Conservation (phyloP, 805 yeast species). For the Candida ficus region DNA sequence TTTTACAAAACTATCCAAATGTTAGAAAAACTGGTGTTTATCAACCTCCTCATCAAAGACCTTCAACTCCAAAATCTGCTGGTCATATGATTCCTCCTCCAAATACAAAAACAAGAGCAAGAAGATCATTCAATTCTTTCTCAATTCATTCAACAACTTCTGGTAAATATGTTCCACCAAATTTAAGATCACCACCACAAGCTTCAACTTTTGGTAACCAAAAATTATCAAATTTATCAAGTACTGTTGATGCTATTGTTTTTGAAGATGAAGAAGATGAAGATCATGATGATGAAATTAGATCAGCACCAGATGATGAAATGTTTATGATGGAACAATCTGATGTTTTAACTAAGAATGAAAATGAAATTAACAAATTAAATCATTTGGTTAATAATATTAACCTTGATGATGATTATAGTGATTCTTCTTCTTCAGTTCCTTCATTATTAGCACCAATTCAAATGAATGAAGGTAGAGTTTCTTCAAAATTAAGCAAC, state of each 20-base stretch:
- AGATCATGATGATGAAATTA: constrained; percentile 1
- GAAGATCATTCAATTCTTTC: constrained; percentile 23
- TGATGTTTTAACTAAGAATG: constrained; percentile 13
- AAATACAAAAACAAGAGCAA: constrained; percentile 9
- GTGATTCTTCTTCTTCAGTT: constrained; percentile 19
- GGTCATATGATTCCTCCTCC: constrained; percentile 12
- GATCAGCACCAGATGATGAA: constrained; percentile 26
- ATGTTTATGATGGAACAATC: constrained; percentile 35
- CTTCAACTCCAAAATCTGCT: constrained; percentile 20
- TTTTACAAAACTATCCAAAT: constrained; percentile 58
- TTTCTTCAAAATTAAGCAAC: not conserved
- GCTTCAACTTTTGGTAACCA: constrained; percentile 1
- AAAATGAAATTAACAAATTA: constrained; percentile 4
- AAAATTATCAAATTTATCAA: constrained; percentile 12
- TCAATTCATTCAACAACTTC: constrained; percentile 26
- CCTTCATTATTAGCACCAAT: constrained; percentile 9
- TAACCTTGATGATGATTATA: constrained; percentile 16
- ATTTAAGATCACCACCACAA: constrained; percentile 45
- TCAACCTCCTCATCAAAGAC: constrained; percentile 25
- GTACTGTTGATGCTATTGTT: constrained; percentile 15
- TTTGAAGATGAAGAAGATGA: constrained; percentile 21
- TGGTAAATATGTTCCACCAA: constrained; percentile 73
- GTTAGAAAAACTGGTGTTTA: constrained; percentile 21
- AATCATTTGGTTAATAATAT: constrained; percentile 7
- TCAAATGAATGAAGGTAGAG: not conserved